Percentiles rank a stretch among this genome's conserved stretches.
phyloP scores from a whole-genome alignment of 257 asterid species.

The Solanum rostratum region DNA sequence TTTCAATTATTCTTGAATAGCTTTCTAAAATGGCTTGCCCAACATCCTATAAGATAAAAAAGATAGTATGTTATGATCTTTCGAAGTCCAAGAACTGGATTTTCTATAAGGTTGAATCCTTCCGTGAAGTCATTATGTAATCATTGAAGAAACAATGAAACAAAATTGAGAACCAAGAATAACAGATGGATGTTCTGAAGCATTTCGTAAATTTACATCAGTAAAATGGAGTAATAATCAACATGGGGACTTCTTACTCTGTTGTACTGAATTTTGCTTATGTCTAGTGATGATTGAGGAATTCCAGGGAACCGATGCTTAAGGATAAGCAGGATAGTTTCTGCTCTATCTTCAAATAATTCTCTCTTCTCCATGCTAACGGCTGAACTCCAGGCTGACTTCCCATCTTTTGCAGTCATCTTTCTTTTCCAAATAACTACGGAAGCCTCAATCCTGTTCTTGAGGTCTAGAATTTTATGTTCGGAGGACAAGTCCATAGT shows the following conservation, averaged over 20 bases:
- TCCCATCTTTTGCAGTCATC: slow-evolving; percentile 67
- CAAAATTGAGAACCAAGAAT: not conserved
- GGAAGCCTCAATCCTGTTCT: slow-evolving; percentile 77
- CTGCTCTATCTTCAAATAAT: slow-evolving; percentile 70
- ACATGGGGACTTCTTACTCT: slow-evolving; percentile 27
- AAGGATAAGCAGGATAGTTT: slow-evolving; percentile 46
- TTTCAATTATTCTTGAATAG: slow-evolving; percentile 81
- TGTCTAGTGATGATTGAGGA: slow-evolving; percentile 73
- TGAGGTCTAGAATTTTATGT: slow-evolving; percentile 81
- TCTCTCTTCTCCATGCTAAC: slow-evolving; percentile 82
- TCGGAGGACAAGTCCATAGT: slow-evolving; percentile 57
- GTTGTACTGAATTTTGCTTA: slow-evolving; percentile 68
- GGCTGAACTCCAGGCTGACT: slow-evolving; percentile 72
- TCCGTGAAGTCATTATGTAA: not conserved
- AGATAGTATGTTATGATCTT: not conserved
- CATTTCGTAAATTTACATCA: not conserved
- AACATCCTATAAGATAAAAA: slow-evolving; percentile 44
- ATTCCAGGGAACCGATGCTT: slow-evolving; percentile 76
- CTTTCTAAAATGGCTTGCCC: slow-evolving; percentile 90
- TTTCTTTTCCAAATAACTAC: slow-evolving; percentile 75
- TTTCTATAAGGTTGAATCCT: not conserved
- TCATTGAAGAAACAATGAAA: not conserved
- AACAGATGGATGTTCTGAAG: not conserved
- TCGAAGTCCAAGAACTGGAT: not conserved
- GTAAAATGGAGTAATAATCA: not conserved